A percentile compares a stretch with the other conserved stretches of the same genome.
Evolutionary conservation across 768 basidiomycete genomes (phyloP).

Genomic region (Plicaturopsis crispa): DNA sequence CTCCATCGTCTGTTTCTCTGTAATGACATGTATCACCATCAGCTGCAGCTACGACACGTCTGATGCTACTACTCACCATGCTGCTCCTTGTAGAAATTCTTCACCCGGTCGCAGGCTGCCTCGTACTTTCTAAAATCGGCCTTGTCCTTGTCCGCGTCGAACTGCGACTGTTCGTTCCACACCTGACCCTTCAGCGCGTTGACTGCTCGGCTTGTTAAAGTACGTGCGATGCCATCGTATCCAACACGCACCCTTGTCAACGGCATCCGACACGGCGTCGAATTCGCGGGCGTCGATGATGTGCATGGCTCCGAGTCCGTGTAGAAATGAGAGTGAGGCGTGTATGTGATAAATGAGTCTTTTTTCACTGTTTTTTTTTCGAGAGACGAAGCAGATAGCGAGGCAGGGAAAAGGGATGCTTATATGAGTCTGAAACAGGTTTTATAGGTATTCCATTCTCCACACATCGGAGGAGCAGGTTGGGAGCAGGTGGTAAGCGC

Average conservation of each 20-base stretch:
- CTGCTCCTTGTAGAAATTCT: constrained; percentile 70
- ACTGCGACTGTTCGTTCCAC: constrained; percentile 51
- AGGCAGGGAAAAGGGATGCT: too few relatives aligned
- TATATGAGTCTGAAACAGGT: too few relatives aligned
- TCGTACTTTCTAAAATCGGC: constrained; percentile 65
- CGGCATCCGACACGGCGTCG: constrained; percentile 38
- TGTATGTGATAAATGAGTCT: too few relatives aligned
- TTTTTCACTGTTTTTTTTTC: too few relatives aligned
- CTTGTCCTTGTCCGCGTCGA: constrained; percentile 63
- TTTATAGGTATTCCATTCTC: too few relatives aligned
- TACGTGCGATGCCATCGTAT: not conserved
- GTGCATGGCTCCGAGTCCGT: too few relatives aligned
- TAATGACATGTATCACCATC: not conserved
- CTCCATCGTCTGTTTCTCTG: constrained; percentile 82
- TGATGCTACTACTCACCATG: constrained; percentile 39
- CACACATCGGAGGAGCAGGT: too few relatives aligned
- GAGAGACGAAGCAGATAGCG: too few relatives aligned
- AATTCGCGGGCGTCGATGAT: constrained; percentile 26
- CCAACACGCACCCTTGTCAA: constrained; percentile 35
- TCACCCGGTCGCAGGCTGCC: constrained; percentile 70
- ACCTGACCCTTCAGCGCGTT: constrained; percentile 57
- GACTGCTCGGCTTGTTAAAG: constrained; percentile 24
- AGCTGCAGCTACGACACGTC: not conserved
- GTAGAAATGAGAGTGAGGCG: too few relatives aligned
- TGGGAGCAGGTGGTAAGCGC: too few relatives aligned